Base-by-base conservation (phyloP, 352 stramenopile genomes). In the Saprolegnia parasitica region DNA sequence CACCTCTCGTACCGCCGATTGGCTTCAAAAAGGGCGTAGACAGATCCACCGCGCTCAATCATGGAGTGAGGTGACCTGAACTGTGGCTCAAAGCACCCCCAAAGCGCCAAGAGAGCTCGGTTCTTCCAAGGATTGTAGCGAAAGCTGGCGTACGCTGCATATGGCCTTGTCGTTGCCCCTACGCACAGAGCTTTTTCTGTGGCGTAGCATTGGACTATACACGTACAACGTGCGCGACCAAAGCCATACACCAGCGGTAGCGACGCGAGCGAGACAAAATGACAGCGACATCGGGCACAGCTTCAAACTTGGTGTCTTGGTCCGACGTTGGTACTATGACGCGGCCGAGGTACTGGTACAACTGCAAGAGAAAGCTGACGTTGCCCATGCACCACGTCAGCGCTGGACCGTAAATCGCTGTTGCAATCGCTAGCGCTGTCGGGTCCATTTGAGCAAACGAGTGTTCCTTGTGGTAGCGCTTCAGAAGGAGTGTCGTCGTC, bases 341-440 rank as follows among this genome's bases (percentile, higher is more conserved):
- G 11, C 35, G 24, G 8, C 35, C 52, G 16, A 40, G 24, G 52
- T 60, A 40, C 11, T 60, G 13, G 52, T 60, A 60, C 24, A 40
- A 20, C 11, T 60, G 11, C 11, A 60, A n/a, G 11, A 60, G n/a
- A 11, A 60, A 13, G 4, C 3, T 4, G 20, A 60, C 35, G 35
- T 60, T 60, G 24, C 52, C 52, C 52, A 60, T 60, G 20, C 52
- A 60, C 52, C 52, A 60, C 24, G 52, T 60, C 3, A 60, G 13
- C 52, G 35, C 52, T 9, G 52, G 52, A 4, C 52, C 35, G 9
- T 60, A 60, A 1, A 60, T 60, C 11, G 52, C 35, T 20, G 52
- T n/a, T 16, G 3, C 52, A 42, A 60, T 60, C 3, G 52, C 52
- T 4, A 60, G 11, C 20, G 35, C 24, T 9, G 52, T 60, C 35